A percentile compares a stretch with the other conserved stretches of the same genome.
Evolutionary conservation across 148 eudicot species (phyloP).

Genomic region (Vaccinium vitisidaea): DNA sequence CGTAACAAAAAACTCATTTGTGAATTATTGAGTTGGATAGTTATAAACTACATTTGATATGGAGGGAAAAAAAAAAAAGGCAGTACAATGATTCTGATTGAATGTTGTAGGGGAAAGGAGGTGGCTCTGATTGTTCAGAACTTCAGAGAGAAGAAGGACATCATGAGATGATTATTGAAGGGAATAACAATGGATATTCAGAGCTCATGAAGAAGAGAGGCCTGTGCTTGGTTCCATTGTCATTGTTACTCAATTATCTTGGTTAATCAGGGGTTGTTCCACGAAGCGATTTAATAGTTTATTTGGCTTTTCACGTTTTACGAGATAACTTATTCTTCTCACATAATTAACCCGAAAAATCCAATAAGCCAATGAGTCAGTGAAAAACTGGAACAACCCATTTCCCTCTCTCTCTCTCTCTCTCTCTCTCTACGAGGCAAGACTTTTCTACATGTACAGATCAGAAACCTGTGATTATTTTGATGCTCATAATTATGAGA

Average conservation of each 20-base stretch:
- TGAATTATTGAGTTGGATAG: too few relatives aligned
- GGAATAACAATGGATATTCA: conserved; percentile 7
- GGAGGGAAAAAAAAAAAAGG: too few relatives aligned
- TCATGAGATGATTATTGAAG: conserved; percentile 12
- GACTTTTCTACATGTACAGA: conserved; percentile 1
- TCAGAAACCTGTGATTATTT: neutral
- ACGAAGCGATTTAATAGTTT: too few relatives aligned
- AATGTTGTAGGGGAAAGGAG: conserved; percentile 29
- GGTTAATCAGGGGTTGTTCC: conserved; percentile 14
- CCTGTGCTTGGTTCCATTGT: conserved; percentile 54
- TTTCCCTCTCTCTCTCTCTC: neutral
- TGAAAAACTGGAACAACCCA: too few relatives aligned
- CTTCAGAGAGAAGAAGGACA: neutral
- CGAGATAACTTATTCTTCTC: too few relatives aligned
- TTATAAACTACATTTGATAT: too few relatives aligned
- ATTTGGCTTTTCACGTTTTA: too few relatives aligned
- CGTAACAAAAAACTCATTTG: too few relatives aligned
- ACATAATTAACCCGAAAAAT: too few relatives aligned
- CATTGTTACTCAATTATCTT: conserved; percentile 39
- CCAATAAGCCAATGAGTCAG: too few relatives aligned
- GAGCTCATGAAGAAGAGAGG: conserved; percentile 49
- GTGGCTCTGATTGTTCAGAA: conserved; percentile 17
- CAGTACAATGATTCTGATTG: too few relatives aligned
- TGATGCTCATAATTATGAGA: neutral
- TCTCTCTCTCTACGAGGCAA: neutral